Base-by-base conservation (phyloP, 495 filamentous ascomycete genomes). In the Tuber magnatum region DNA sequence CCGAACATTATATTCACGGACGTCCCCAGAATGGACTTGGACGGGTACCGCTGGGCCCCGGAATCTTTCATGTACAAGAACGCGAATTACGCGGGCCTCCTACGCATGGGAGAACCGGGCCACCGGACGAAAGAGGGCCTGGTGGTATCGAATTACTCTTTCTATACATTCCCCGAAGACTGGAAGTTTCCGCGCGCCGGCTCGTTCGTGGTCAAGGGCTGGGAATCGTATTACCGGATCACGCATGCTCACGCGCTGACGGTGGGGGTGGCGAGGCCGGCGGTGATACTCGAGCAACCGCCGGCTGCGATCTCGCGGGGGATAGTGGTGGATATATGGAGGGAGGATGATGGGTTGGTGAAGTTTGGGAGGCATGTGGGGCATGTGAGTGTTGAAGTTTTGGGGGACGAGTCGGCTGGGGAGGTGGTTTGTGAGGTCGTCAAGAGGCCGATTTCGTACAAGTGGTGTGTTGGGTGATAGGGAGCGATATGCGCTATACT, bases 341-440 rank as follows among this genome's bases (percentile, higher is more conserved):
- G 56, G 56, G 56, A 65, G 28, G 56, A 65, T 65, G 56, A 35
- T 32, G 56, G 56, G 28, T 12, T 65, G 28, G 28, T 65, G 28
- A 65, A 65, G 56, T 65, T 65, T 65, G 56, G 56, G 28, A 65
- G 56, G 56, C 56, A 65, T 65, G 56, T 65, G 32, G 56, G 56
- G 0, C 56, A 65, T 20, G 56, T 65, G 28, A 65, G 32, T 20
- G 35, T 65, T 32, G 56, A 65, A 5, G 28, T 12, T 12, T 65
- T 65, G 32, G 56, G 56, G 28, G 28, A 18, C 3, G 14, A 65
- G 28, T 65, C 28, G 56, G 56, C 28, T 65, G 56, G 56, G 56
- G 28, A 35, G 56, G 56, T 35, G 56, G 4, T 65, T 35, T 65
- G 56, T 65, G 32, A 65, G 56, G 56, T 65, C 18, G 28, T 35